Evolutionary conservation across 2,329 filamentous ascomycete species (phyloP).

Genomic region (Aspergillus puulaauensis): DNA sequence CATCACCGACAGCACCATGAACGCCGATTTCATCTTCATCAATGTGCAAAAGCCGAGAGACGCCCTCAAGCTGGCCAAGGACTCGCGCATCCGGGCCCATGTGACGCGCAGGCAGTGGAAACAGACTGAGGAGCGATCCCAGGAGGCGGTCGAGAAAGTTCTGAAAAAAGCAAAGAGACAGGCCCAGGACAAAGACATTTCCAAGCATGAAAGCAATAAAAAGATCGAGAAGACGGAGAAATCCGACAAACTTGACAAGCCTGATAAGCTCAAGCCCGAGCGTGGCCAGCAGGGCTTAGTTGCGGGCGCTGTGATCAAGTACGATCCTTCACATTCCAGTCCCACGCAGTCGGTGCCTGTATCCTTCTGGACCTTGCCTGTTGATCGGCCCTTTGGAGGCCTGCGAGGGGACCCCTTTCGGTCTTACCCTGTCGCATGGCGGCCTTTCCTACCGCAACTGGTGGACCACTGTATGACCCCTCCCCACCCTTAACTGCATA

Average conservation of each 20-base stretch:
- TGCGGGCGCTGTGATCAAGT: not conserved
- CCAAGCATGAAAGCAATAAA: too few relatives aligned
- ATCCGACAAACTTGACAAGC: not conserved
- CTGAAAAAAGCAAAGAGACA: not conserved
- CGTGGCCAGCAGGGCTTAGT: not conserved
- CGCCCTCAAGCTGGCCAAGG: conserved; percentile 25
- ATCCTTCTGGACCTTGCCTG: not conserved
- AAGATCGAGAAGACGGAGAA: too few relatives aligned
- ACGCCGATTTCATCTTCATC: conserved; percentile 24
- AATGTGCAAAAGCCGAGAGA: conserved; percentile 26
- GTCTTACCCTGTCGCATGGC: conserved; percentile 39
- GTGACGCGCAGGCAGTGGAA: conserved; percentile 28
- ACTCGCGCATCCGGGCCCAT: conserved; percentile 25
- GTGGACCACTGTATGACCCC: conserved; percentile 35
- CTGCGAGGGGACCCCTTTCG: conserved; percentile 30
- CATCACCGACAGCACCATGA: not conserved
- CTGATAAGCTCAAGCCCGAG: not conserved
- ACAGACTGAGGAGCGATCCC: conserved; percentile 2
- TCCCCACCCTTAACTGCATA: not conserved
- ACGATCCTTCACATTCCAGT: not conserved
- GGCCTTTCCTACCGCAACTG: conserved; percentile 32
- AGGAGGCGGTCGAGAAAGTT: not conserved
- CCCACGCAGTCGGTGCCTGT: not conserved
- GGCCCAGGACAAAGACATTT: not conserved
- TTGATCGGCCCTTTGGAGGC: conserved; percentile 23